These are phyloP conservation scores for Fraxinus greggii DNA, from an alignment of 305 asterid species.

Conservation along the genomic window DNA sequence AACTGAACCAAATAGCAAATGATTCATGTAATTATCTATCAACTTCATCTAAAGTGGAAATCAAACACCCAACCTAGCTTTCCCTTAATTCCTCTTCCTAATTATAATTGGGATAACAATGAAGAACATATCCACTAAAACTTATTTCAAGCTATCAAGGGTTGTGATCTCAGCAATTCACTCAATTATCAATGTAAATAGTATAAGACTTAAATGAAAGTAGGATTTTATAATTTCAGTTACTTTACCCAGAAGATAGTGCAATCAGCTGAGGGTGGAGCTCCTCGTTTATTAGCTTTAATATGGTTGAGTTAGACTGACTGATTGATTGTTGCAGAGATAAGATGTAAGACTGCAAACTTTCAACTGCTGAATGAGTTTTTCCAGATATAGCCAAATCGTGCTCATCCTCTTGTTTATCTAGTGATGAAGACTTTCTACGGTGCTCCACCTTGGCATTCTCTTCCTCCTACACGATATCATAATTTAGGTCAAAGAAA, in stretches of 20 bases:
- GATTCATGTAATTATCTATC: not conserved
- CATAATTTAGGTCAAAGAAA: conserved; percentile 5
- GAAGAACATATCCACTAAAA: not conserved
- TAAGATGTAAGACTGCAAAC: conserved; percentile 49
- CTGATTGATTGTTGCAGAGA: conserved; percentile 62
- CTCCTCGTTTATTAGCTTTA: conserved; percentile 58
- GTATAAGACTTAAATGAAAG: not conserved
- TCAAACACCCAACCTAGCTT: not conserved
- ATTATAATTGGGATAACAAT: not conserved
- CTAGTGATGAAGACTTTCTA: conserved; percentile 50
- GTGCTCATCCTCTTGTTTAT: conserved; percentile 61
- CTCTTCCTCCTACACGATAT: conserved; percentile 53
- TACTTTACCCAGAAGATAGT: conserved; percentile 66
- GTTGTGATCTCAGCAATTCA: conserved; percentile 1
- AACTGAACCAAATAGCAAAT: not conserved
- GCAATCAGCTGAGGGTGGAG: conserved; percentile 71
- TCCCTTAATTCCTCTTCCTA: not conserved
- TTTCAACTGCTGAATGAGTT: conserved; percentile 51
- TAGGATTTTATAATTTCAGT: not conserved
- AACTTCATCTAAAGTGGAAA: not conserved
- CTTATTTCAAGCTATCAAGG: not conserved
- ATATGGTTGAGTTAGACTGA: conserved; percentile 46
- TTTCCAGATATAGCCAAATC: conserved; percentile 59
- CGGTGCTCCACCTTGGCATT: conserved; percentile 60
- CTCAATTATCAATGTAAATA: not conserved